These are phyloP conservation scores for Candida broadrunensis DNA, from an alignment of 805 yeast genomes.

Conservation along the genomic window DNA sequence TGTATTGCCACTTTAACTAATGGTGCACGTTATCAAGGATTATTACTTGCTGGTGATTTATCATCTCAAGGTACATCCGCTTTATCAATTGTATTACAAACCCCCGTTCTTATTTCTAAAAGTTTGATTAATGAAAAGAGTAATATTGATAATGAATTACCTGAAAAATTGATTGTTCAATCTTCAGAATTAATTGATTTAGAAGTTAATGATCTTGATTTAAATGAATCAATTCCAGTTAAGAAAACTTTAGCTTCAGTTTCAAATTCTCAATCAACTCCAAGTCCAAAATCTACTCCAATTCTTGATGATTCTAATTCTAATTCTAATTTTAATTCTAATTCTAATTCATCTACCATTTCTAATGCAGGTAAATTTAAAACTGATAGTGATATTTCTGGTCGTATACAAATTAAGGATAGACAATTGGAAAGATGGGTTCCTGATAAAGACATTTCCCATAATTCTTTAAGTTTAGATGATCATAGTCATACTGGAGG, in stretches of 20 bases:
- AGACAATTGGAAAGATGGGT: conserved; percentile 83
- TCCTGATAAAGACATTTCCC: conserved; percentile 50
- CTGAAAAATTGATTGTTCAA: conserved; percentile 43
- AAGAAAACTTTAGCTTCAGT: background rate
- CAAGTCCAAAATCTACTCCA: background rate
- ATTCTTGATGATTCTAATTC: too few relatives aligned
- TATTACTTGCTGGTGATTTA: conserved; percentile 48
- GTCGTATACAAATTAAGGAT: conserved; percentile 45
- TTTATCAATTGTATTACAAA: conserved; percentile 53
- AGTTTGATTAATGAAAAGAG: conserved; percentile 21
- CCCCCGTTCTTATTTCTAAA: conserved; percentile 41
- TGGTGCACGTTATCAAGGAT: conserved; percentile 59
- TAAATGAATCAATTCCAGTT: conserved; percentile 9
- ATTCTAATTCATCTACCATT: background rate
- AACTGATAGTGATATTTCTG: conserved; percentile 85
- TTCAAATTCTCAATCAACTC: background rate
- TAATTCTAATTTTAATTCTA: background rate
- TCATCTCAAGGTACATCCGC: conserved; percentile 33
- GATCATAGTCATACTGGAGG: conserved; percentile 25
- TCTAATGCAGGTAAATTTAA: conserved; percentile 43
- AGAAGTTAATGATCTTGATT: conserved; percentile 40
- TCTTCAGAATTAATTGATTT: conserved; percentile 52
- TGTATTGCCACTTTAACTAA: conserved; percentile 59
- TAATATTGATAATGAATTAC: conserved; percentile 33
- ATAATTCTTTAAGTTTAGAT: conserved; percentile 27